A percentile compares a stretch with the other conserved stretches of the same genome.
Evolutionary conservation across 768 basidiomycete species (phyloP).

Genomic region (Russula lepida): DNA sequence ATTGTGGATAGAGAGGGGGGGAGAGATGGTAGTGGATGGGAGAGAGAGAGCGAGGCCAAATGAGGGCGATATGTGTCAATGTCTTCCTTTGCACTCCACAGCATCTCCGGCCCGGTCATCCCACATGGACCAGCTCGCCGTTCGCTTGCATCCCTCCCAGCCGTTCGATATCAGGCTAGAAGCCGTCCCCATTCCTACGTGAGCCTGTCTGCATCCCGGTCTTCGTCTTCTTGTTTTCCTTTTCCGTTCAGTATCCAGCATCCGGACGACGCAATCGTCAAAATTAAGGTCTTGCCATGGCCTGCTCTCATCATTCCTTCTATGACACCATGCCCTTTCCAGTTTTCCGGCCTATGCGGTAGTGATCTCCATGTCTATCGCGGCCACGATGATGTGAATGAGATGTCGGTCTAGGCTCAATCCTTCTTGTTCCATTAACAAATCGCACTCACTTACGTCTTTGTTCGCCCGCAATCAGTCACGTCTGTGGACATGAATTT

Average conservation of each 20-base stretch:
- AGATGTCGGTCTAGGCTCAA: constrained; percentile 37
- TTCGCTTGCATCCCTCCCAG: constrained; percentile 50
- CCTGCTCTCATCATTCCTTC: neutral
- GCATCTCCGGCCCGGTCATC: constrained; percentile 31
- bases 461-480: constrained; percentile 31
- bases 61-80: neutral
- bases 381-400: constrained; percentile 45
- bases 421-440: neutral
- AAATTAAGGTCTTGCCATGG: constrained; percentile 45
- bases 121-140: constrained; percentile 1
- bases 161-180: constrained; percentile 63
- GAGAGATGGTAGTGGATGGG: neutral
- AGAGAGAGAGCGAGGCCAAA: neutral
- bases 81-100: neutral
- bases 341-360: constrained; percentile 64
- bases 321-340: neutral
- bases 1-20: constrained; percentile 2
- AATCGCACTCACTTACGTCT: constrained; percentile 1
- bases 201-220: constrained; percentile 24
- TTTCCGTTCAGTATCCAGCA: constrained; percentile 48
- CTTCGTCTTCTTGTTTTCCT: neutral
- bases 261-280: constrained; percentile 72
- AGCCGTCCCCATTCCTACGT: constrained; percentile 45
- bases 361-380: constrained; percentile 73
- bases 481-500: constrained; percentile 70